These are phyloP conservation scores for Kalaharituber pfeilii DNA, from an alignment of 2,329 filamentous ascomycete genomes.

Conservation along the genomic window DNA sequence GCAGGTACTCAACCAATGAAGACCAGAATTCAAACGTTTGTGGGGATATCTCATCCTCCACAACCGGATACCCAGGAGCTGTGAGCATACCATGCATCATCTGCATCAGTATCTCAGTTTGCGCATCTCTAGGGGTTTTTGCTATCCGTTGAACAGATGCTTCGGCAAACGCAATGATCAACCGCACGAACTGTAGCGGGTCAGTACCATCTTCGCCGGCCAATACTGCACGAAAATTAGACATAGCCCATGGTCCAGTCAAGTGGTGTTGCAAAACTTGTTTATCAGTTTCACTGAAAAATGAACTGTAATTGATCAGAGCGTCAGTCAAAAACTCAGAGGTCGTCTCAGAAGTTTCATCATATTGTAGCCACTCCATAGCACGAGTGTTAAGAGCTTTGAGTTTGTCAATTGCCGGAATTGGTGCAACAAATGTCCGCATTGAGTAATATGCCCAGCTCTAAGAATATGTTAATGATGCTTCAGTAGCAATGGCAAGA, in stretches of 20 bases:
- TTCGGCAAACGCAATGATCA: conserved; percentile 53
- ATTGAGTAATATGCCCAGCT: conserved; percentile 58
- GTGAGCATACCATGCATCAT: conserved; percentile 48
- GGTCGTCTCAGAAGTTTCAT: conserved; percentile 41
- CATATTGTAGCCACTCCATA: conserved; percentile 42
- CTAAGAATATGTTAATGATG: conserved; percentile 28
- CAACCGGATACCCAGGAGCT: conserved; percentile 47
- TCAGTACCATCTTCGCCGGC: conserved; percentile 39
- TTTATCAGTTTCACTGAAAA: conserved; percentile 30
- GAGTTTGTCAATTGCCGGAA: conserved; percentile 41
- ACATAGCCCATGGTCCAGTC: conserved; percentile 39
- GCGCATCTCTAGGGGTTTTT: conserved; percentile 33
- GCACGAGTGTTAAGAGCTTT: conserved; percentile 42
- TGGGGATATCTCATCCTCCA: conserved; percentile 58
- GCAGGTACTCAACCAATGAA: conserved; percentile 52
- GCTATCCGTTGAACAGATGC: conserved; percentile 45
- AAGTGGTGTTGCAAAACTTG: background rate
- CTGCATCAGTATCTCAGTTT: conserved; percentile 37
- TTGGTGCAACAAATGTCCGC: conserved; percentile 39
- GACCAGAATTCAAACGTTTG: conserved; percentile 68
- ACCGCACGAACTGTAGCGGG: conserved; percentile 47
- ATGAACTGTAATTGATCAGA: conserved; percentile 45
- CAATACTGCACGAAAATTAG: conserved; percentile 38
- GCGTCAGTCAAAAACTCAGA: conserved; percentile 49
- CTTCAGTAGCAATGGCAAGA: conserved; percentile 3